A percentile compares a stretch with the other conserved stretches of the same genome.
These are phyloP conservation scores for Dendrobium chrysotoxum DNA, from an alignment of 106 monocot species.

Conservation along the genomic window DNA sequence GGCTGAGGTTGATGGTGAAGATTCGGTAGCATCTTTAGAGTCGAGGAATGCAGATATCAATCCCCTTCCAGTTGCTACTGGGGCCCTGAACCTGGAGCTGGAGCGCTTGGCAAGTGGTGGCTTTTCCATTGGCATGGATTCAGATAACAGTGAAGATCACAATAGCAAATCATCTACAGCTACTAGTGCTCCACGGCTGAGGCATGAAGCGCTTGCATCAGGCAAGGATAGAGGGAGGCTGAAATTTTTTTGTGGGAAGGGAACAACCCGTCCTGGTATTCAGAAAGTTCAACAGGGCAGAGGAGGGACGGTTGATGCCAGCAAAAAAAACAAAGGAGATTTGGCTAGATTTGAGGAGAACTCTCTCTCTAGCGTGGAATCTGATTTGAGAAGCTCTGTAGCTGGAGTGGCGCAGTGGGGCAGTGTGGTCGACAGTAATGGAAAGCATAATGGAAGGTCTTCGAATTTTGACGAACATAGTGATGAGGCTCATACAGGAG, in stretches of 20 bases:
- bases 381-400: constrained; percentile 42
- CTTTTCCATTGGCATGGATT: constrained; percentile 55
- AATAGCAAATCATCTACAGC: constrained; percentile 37
- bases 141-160: constrained; percentile 80
- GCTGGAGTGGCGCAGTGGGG: constrained; percentile 19
- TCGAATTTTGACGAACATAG: constrained; percentile 30
- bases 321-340: constrained; percentile 32
- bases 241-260: constrained; percentile 31
- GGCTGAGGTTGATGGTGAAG: constrained; percentile 28
- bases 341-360: constrained; percentile 35
- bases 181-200: constrained; percentile 35
- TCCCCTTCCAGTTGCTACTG: neutral
- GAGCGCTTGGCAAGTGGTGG: constrained; percentile 21
- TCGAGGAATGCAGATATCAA: constrained; percentile 10
- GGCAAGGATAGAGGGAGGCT: constrained; percentile 28
- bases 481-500: constrained; percentile 41
- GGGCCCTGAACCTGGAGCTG: constrained; percentile 31
- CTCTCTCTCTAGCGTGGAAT: constrained; percentile 66
- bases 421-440: constrained; percentile 26
- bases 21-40: constrained; percentile 38
- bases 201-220: constrained; percentile 23
- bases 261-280: constrained; percentile 12
- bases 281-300: constrained; percentile 32
- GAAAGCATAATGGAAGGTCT: constrained; percentile 23
- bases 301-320: constrained; percentile 23